phyloP scores from a whole-genome alignment of 805 yeast genomes.

The Wickerhamiella nectarea region DNA sequence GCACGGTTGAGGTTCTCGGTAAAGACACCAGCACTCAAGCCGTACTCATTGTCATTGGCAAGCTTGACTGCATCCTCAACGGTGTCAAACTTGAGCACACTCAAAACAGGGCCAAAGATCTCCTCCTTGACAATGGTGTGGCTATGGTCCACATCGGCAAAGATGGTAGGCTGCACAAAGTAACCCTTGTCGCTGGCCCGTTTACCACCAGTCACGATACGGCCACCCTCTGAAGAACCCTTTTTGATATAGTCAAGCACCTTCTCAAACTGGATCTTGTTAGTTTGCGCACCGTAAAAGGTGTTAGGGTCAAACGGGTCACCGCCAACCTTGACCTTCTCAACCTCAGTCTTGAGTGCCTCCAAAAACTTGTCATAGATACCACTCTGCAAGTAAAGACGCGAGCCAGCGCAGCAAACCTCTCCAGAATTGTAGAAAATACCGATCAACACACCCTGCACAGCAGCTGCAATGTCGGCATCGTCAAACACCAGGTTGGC shows the following conservation, averaged over 20 bases:
- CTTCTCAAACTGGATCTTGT: constrained; percentile 63
- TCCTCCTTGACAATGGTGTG: constrained; percentile 75
- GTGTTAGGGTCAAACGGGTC: constrained; percentile 66
- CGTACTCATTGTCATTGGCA: constrained; percentile 76
- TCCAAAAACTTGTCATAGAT: constrained; percentile 64
- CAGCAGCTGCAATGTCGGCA: constrained; percentile 65
- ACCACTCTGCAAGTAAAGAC: constrained; percentile 75
- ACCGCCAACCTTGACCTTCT: constrained; percentile 47
- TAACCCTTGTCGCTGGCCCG: constrained; percentile 47
- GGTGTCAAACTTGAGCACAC: constrained; percentile 65
- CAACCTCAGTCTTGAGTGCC: constrained; percentile 41
- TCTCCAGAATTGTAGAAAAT: constrained; percentile 92
- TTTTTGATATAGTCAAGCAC: constrained; percentile 60
- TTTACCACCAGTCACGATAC: constrained; percentile 69
- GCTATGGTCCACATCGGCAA: constrained; percentile 63
- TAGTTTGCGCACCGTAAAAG: constrained; percentile 88
- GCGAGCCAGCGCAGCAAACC: constrained; percentile 89
- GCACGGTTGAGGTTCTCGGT: constrained; percentile 64
- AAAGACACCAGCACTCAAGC: constrained; percentile 70
- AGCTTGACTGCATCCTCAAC: constrained; percentile 64
- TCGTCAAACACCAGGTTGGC: constrained; percentile 83
- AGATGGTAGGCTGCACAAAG: constrained; percentile 57
- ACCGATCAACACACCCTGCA: constrained; percentile 62
- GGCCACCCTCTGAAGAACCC: constrained; percentile 79
- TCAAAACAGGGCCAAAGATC: constrained; percentile 89